Base-by-base conservation (phyloP, 257 asterid genomes). In the Pogostemon cablin region DNA sequence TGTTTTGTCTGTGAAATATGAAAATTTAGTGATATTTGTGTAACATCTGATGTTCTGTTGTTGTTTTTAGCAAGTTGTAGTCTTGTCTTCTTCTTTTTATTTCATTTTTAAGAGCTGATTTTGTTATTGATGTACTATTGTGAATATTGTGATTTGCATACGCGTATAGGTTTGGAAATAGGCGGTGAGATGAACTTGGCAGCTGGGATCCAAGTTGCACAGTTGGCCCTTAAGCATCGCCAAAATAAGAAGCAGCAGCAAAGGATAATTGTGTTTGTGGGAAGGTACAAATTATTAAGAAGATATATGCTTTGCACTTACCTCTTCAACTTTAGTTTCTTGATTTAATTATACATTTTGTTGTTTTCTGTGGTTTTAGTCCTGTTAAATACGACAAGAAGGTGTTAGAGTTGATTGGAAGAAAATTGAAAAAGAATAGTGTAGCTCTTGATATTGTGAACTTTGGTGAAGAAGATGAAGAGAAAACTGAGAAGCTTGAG, bases 181-280 rank as follows among this genome's bases (percentile, higher is more conserved):
- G 97, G 98, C 1, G 98, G 97, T 65, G 98, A 91, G 83, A 88
- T 86, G 92, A 91, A 88, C 77, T 82, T 95, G 83, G 90, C 98
- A 15, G 91, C 97, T 65, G 99, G 96, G 66, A 91, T 95, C 79
- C 99, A 95, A 84, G 96, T 95, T 67, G 99, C 99, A 5, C 96
- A 95, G 85, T 77, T 91, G 83, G 97, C 99, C 71, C 91, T 95
- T 67, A 95, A 95, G 87, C 99, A 95, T 82, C 93, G 98, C 55
- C 99, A 91, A 75, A 95, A 95, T 81, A 95, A 95, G 86, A 95
- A 91, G 85, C 99, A 95, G 50, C 97, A 95, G 46, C 98, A 91
- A 67, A 89, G 99, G 84, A 91, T 95, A 71, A 91, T 95, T 60
- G 97, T 95, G 39, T 95, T 95, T 81, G 92, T 87, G 56, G 99